Conservation (phyloP, 2,329 filamentous ascomycete species). For the Peltaster fructicola region DNA sequence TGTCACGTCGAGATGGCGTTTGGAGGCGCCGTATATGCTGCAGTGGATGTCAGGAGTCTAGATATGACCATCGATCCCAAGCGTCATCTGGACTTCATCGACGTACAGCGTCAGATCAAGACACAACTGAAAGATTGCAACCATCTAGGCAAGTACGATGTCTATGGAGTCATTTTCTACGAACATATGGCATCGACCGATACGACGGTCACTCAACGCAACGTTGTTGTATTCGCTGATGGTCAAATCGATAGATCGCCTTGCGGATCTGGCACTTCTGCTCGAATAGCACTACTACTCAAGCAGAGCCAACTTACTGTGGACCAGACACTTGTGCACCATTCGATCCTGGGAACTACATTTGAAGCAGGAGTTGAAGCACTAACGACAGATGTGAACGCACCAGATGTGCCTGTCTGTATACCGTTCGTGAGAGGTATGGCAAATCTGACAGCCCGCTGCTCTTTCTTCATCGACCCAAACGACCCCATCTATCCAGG, state of each 20-base stretch:
- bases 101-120: slow-evolving; percentile 4
- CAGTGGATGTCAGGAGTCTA: slow-evolving; percentile 2
- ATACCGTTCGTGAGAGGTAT: slow-evolving; percentile 1
- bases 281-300: slow-evolving; percentile 13
- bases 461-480: slow-evolving; percentile 1
- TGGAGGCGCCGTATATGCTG: slow-evolving; percentile 4
- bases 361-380: slow-evolving; percentile 1
- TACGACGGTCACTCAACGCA: slow-evolving; percentile 3
- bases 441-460: slow-evolving; percentile 1
- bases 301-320: neutral
- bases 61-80: slow-evolving; percentile 1
- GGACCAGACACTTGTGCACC: neutral
- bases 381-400: neutral
- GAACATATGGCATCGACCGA: slow-evolving; percentile 1
- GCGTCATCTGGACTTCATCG: slow-evolving; percentile 4
- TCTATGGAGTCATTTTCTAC: slow-evolving; percentile 6
- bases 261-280: slow-evolving; percentile 17
- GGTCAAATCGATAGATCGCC: slow-evolving; percentile 30
- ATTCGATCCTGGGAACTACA: slow-evolving; percentile 1
- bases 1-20: slow-evolving; percentile 4
- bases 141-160: slow-evolving; percentile 2
- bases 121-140: neutral
- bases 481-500: slow-evolving; percentile 2
- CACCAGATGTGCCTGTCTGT: neutral
- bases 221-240: slow-evolving; percentile 19